Base-by-base conservation (phyloP, 2,329 filamentous ascomycete genomes). In the Penicillium janthinellum region DNA sequence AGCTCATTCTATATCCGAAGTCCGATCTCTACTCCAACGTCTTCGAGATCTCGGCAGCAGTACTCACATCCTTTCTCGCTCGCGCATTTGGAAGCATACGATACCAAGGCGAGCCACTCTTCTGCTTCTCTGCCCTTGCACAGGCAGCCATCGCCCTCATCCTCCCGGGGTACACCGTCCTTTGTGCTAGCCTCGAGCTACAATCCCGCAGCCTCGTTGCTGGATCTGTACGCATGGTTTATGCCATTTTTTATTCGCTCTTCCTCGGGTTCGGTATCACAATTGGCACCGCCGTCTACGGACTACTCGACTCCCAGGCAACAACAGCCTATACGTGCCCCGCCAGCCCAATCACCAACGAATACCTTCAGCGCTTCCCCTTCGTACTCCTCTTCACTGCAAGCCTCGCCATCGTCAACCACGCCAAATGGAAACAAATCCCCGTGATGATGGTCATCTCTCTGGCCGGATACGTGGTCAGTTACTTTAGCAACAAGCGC, bases 61-160 rank as follows among this genome's bases (percentile, higher is more conserved):
- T 90, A 25, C 73, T 89, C 57, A 89, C 87, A 0, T 89, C 88
- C 0, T 91, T 90, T 64, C 76, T 90, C 4, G 84, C 87, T 0
- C 84, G 89, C n/a, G 87, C 84, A 0, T 85, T 90, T 51, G 88
- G 88, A 1, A 90, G 88, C 14, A 87, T 91, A 57, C 20, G 64
- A 79, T 22, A 71, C 65, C 47, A 64, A 62, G 17, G 69, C 8
- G 63, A 74, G 28, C 67, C 69, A 17, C 64, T 88, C 1, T 90
- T 91, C 65, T 91, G 89, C 71, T 91, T 91, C 73, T 88, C 88
- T 0, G 84, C 88, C 0, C 78, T 91, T 5, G 87, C 89, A 0
- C 88, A 91, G 68, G 87, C 88, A n/a, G 86, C 88, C 12, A 90
- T 91, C 63, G 88, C 88, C 0, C 75, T 91, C n/a, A 91, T 91